Conservation (phyloP, 768 basidiomycete genomes). For the Termitomyces sp. region DNA sequence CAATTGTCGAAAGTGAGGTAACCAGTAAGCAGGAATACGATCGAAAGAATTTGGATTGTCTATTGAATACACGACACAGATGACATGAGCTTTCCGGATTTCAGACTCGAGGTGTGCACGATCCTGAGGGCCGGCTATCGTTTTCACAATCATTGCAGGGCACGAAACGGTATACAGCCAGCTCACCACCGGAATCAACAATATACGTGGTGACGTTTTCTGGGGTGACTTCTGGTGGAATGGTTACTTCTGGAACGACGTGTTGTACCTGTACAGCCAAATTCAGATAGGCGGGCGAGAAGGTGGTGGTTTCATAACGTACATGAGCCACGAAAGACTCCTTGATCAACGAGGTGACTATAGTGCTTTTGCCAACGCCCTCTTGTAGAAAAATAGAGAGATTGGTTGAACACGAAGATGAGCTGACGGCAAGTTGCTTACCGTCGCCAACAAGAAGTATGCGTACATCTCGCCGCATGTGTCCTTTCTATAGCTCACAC, state of each 20-base stretch:
- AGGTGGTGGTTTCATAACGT: slow-evolving; percentile 12
- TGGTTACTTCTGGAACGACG: slow-evolving; percentile 94
- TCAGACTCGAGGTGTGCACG: slow-evolving; percentile 87
- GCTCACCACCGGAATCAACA: slow-evolving; percentile 91
- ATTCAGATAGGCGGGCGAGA: slow-evolving; percentile 1
- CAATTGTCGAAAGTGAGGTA: slow-evolving; percentile 89
- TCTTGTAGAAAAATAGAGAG: slow-evolving; percentile 40
- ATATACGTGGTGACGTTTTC: slow-evolving; percentile 98
- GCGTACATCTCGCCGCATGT: slow-evolving; percentile 88
- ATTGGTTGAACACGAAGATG: slow-evolving; percentile 10
- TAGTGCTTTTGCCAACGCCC: slow-evolving; percentile 97
- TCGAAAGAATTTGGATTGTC: slow-evolving; percentile 96
- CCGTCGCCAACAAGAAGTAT: slow-evolving; percentile 94
- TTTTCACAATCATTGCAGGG: slow-evolving; percentile 7
- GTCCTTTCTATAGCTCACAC: slow-evolving; percentile 12
- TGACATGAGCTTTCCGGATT: slow-evolving; percentile 96
- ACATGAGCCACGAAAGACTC: slow-evolving; percentile 91
- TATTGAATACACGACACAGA: slow-evolving; percentile 95
- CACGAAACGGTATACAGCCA: background rate
- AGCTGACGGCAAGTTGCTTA: slow-evolving; percentile 29
- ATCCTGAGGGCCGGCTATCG: slow-evolving; percentile 77
- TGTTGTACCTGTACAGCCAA: slow-evolving; percentile 70
- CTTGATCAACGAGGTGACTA: slow-evolving; percentile 95
- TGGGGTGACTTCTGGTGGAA: slow-evolving; percentile 94
- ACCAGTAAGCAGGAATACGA: slow-evolving; percentile 96